Evolutionary conservation across 2,329 filamentous ascomycete species (phyloP).

Genomic region (Thermothelomyces thermophilus): DNA sequence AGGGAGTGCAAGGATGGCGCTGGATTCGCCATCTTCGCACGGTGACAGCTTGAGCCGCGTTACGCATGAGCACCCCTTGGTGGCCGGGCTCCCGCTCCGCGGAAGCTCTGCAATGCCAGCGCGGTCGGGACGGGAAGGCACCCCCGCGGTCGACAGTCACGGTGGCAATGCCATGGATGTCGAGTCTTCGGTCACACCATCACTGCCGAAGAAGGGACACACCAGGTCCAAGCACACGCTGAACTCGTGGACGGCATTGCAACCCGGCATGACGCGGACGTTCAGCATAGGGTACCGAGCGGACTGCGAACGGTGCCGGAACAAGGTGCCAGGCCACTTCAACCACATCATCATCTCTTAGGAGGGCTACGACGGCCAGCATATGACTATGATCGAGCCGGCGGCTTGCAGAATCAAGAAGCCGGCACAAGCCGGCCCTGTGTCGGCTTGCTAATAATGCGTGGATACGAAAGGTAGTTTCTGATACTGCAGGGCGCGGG

Average conservation of each 20-base stretch:
- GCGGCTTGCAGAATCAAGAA: not conserved
- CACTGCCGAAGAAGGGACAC: constrained; percentile 48
- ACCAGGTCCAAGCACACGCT: constrained; percentile 53
- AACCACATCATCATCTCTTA: constrained; percentile 69
- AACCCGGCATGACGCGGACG: constrained; percentile 59
- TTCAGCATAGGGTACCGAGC: constrained; percentile 74
- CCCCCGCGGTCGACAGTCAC: constrained; percentile 16
- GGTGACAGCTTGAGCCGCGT: constrained; percentile 19
- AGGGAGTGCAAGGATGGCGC: constrained; percentile 35
- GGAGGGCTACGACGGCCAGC: constrained; percentile 20
- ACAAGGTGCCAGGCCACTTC: constrained; percentile 71
- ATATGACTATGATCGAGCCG: constrained; percentile 11
- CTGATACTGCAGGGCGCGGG: not conserved
- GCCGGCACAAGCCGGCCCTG: not conserved
- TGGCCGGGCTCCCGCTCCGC: constrained; percentile 32
- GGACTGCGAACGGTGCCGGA: constrained; percentile 71
- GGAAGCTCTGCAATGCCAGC: constrained; percentile 30
- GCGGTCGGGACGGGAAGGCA: constrained; percentile 23
- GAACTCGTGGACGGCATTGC: constrained; percentile 52
- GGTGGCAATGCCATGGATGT: constrained; percentile 28
- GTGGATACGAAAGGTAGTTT: not conserved
- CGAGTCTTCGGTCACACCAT: constrained; percentile 42
- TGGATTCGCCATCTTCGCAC: constrained; percentile 30
- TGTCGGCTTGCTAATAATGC: not conserved
- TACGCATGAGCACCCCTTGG: constrained; percentile 27